Conservation (phyloP, 768 basidiomycete species). For the Agaricus blazei region DNA sequence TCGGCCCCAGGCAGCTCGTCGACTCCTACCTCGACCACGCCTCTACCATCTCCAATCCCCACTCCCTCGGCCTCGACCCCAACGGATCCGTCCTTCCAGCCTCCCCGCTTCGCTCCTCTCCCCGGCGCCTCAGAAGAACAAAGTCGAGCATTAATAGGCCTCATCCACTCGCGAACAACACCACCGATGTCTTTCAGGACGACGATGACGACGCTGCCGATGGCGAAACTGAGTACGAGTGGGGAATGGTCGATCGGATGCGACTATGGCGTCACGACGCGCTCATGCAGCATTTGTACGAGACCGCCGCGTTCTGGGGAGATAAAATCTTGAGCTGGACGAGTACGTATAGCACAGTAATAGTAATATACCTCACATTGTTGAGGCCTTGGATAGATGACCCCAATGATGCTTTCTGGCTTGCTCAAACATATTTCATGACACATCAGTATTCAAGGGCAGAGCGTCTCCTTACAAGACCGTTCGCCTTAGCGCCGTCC, state of each 20-base stretch:
- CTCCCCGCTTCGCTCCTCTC: slow-evolving; percentile 68
- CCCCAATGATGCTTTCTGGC: slow-evolving; percentile 98
- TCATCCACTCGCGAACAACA: slow-evolving; percentile 78
- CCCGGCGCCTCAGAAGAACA: slow-evolving; percentile 46
- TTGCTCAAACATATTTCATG: slow-evolving; percentile 96
- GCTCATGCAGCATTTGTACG: slow-evolving; percentile 96
- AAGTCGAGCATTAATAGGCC: slow-evolving; percentile 44
- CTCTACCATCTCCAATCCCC: slow-evolving; percentile 49
- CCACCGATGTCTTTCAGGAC: slow-evolving; percentile 71
- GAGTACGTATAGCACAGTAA: slow-evolving; percentile 44
- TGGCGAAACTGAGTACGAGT: slow-evolving; percentile 57
- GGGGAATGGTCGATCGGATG: slow-evolving; percentile 94
- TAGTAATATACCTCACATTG: not conserved
- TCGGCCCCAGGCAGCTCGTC: slow-evolving; percentile 72
- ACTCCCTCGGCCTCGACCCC: slow-evolving; percentile 68
- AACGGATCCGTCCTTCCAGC: slow-evolving; percentile 73
- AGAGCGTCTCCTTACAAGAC: slow-evolving; percentile 84
- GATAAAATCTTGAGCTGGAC: slow-evolving; percentile 97
- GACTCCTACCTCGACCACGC: slow-evolving; percentile 67
- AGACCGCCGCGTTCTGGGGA: slow-evolving; percentile 97
- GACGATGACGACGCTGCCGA: slow-evolving; percentile 50
- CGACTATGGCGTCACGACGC: slow-evolving; percentile 96
- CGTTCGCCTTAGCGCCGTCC: slow-evolving; percentile 58
- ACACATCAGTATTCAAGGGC: slow-evolving; percentile 94
- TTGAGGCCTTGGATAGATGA: slow-evolving; percentile 51